Base-by-base conservation (phyloP, 352 stramenopile genomes). In the Phytophthora cajani region DNA sequence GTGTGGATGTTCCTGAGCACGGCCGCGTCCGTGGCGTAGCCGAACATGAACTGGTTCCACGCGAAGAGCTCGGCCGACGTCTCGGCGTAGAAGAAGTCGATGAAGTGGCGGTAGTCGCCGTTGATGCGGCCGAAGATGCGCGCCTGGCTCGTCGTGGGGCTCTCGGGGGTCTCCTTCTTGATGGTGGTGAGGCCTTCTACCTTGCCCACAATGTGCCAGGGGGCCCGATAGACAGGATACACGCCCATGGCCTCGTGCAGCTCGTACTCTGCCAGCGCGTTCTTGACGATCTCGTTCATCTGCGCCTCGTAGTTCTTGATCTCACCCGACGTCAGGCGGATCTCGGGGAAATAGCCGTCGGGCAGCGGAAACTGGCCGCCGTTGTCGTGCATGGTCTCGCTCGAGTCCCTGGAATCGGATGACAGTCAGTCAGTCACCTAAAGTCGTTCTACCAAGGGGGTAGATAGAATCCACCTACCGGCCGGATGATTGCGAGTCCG, bases 81-180 rank as follows among this genome's bases (percentile, higher is more conserved):
- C 59, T 92, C 84, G 38, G 84, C 79, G 64, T 93, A 92, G 61
- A 84, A 88, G 50, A 92, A 90, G 63, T 91, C 82, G 67, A 93
- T 86, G 32, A 90, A 78, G 52, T 91, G 65, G 32, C 75, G 75
- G 67, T 87, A 92, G 64, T 91, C 73, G 67, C 82, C 78, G 38
- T 79, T 76, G 38, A 93, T 80, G 36, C 80, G 74, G 25, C 84
- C 86, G 47, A 91, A 90, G 56, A 92, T 79, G 27, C 86, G 86
- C 42, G 75, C 86, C 44, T 70, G 33, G 32, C 67, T 74, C n/a
- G 57, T 9, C 3, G 66, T 64, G 11, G 42, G 55, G 50, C 52
- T 69, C 59, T 72, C 33, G 5, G 57, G 69, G 10, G 58, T 74
- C 38, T 80, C 73, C 55, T 80, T 81, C 51, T 69, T 69, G 51